Evolutionary conservation across 2,329 filamentous ascomycete species (phyloP), one percentile per base, ranked within the genome.

Genomic region (Penicillium sp.): DNA sequence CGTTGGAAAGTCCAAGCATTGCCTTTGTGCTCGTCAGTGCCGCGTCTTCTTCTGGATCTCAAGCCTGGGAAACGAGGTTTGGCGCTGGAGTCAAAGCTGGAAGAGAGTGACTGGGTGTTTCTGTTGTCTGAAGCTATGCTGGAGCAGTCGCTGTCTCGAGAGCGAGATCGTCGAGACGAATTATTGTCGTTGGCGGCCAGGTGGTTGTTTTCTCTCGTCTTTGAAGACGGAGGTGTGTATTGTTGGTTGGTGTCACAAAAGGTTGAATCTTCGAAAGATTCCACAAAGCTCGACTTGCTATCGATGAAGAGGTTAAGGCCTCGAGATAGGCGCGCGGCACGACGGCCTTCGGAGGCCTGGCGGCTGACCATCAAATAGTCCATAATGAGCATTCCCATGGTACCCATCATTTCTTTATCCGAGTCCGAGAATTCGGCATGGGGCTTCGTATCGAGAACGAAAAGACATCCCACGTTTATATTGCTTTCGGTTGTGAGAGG

Each of bases 391-490:
- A 74, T 71, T 0, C 79, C 75, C 70, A 87, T 79, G 40, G 84
- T 82, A 39, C 79, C 77, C 68, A 89, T 74, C 49, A 83, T 85
- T n/a, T 77, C 73, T 53, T 66, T 69, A 43, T 72, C 66, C 2
- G 27, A 34, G 4, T 63, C 47, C 1, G 61, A 65, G 11, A 88
- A 64, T 0, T 79, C 80, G 36, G 62, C 44, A 27, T 82, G 79
- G 0, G 82, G 79, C 22, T 77, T 75, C 24, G 84, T 79, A 60
- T 87, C 85, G 1, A 85, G 75, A 1, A 87, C 79, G 52, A 81
- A 81, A 53, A 85, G 84, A 13, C 79, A 79, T 10, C 86, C 86
- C 47, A 89, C 85, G 43, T 79, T 77, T 57, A 81, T 79, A 36
- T 82, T 79, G 44, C 77, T 79, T 1, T 78, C 79, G 3, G 82